phyloP scores from a whole-genome alignment of 306 rosid species.

The Vigna nakashimae region DNA sequence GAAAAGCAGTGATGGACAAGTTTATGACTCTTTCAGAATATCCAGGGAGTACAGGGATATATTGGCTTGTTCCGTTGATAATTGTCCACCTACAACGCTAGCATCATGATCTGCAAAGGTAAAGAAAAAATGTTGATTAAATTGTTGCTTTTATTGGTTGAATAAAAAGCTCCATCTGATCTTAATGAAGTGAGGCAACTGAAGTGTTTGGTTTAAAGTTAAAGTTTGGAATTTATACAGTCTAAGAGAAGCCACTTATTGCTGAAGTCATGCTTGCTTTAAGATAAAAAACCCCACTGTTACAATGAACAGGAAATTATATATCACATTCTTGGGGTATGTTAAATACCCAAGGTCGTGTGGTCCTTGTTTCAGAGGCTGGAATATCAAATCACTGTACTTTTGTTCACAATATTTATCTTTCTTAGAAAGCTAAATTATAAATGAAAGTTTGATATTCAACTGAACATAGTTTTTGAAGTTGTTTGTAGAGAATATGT shows the following conservation, averaged over 20 bases:
- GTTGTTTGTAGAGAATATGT: no score
- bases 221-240: background rate
- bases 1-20: conserved; percentile 90
- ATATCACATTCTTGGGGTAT: conserved; percentile 3
- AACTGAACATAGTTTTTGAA: no score
- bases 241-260: background rate
- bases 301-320: background rate
- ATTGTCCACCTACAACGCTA: conserved; percentile 67
- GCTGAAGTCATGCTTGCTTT: background rate
- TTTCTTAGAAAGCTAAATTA: background rate
- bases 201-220: background rate
- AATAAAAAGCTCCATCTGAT: conserved; percentile 38
- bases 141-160: background rate
- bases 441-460: background rate
- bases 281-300: background rate
- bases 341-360: background rate
- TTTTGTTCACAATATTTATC: background rate
- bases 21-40: conserved; percentile 81
- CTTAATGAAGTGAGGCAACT: conserved; percentile 3
- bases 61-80: conserved; percentile 79
- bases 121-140: conserved; percentile 6
- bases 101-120: conserved; percentile 59
- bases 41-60: conserved; percentile 83
- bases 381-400: background rate
- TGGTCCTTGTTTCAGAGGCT: background rate